These are phyloP conservation scores for Acanthamoeba healyi DNA, from an alignment of 208 protist species.

Conservation along the genomic window DNA sequence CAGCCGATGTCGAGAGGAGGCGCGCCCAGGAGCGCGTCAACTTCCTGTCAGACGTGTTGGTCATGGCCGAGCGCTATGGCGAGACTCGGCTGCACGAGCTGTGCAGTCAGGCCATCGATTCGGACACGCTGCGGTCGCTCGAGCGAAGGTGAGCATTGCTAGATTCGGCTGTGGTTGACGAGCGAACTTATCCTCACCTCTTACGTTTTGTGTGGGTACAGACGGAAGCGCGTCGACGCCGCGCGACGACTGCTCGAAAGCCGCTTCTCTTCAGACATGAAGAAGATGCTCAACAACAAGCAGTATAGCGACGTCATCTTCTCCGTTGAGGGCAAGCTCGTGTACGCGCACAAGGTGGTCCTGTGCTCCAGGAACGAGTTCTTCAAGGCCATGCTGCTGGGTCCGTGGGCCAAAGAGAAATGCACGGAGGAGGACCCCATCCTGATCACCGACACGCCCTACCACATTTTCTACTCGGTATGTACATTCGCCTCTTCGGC, in stretches of 20 bases:
- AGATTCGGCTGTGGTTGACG: background rate
- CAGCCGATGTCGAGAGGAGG: background rate
- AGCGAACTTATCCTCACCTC: no score
- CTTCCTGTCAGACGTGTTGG: constrained; percentile 11
- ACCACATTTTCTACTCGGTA: constrained; percentile 38
- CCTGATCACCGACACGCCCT: constrained; percentile 3
- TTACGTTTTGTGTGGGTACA: background rate
- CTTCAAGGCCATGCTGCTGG: constrained; percentile 63
- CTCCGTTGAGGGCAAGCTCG: constrained; percentile 39
- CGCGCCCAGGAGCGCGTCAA: background rate
- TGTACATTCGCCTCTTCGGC: background rate
- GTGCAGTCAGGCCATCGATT: constrained; percentile 46
- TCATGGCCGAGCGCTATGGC: constrained; percentile 58
- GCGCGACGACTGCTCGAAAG: background rate
- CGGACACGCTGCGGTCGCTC: background rate
- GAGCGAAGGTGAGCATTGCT: background rate
- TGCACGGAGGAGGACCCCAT: background rate
- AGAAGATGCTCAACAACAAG: constrained; percentile 60
- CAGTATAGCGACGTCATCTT: constrained; percentile 56
- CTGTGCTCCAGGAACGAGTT: constrained; percentile 41
- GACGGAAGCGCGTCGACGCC: background rate
- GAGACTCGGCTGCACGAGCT: constrained; percentile 9
- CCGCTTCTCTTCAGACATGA: background rate
- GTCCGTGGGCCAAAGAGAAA: background rate
- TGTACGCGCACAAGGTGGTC: constrained; percentile 53